These are phyloP conservation scores for Aspergillus udagawae DNA, from an alignment of 2,329 filamentous ascomycete genomes.

Conservation along the genomic window DNA sequence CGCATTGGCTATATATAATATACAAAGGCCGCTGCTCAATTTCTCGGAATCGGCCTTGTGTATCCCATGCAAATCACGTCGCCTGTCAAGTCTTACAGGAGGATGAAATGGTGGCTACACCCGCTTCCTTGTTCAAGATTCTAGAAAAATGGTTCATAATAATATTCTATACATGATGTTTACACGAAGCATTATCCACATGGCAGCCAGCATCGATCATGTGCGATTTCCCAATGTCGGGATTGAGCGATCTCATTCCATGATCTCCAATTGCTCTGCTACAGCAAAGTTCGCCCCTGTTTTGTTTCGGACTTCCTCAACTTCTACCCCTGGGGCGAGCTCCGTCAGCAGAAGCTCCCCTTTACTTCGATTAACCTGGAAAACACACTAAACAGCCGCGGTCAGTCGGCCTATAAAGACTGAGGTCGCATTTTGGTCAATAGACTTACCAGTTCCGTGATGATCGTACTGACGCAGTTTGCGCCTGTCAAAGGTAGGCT, in stretches of 20 bases:
- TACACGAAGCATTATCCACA: too few relatives aligned
- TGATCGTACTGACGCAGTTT: conserved; percentile 66
- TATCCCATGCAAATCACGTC: background rate
- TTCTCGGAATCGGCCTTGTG: background rate
- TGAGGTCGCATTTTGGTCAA: background rate
- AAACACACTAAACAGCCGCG: conserved; percentile 57
- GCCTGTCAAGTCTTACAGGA: background rate
- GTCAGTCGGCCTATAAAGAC: background rate
- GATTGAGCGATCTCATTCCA: conserved; percentile 32
- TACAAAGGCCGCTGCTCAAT: background rate
- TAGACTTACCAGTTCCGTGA: conserved; percentile 64
- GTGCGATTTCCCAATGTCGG: background rate
- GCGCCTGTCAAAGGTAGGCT: conserved; percentile 63
- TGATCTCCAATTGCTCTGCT: conserved; percentile 53
- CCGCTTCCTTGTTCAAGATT: background rate
- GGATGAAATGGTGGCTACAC: background rate
- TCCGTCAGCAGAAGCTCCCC: conserved; percentile 54
- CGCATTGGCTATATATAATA: background rate
- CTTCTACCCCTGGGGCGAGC: conserved; percentile 62
- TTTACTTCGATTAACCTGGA: conserved; percentile 66
- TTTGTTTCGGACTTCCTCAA: conserved; percentile 66
- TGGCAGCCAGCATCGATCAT: too few relatives aligned
- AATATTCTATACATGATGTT: background rate
- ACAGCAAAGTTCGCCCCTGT: conserved; percentile 66
- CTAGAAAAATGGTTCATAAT: background rate